phyloP scores from a whole-genome alignment of 1,284 basidiomycete genomes.

The Porogramme epimiltina region DNA sequence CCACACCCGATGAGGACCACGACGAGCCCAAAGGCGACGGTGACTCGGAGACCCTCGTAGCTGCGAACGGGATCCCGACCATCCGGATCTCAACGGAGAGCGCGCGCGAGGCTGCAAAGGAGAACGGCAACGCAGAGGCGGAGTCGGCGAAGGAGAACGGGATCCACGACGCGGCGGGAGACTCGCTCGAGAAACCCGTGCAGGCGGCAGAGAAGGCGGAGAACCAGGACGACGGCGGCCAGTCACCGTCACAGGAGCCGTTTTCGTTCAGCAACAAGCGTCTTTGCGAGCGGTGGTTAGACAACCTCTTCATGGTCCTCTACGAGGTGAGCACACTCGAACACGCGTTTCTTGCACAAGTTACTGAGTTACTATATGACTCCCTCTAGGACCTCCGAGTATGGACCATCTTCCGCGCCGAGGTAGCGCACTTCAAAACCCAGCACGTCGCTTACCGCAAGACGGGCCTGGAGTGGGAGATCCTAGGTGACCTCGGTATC shows the following conservation, averaged over 20 bases:
- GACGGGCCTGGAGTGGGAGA: slow-evolving; percentile 98
- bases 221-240: slow-evolving; percentile 40
- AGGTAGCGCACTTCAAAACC: slow-evolving; percentile 98
- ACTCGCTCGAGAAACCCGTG: slow-evolving; percentile 59
- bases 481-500: slow-evolving; percentile 91
- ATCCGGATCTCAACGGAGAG: slow-evolving; percentile 90
- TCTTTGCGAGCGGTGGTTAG: slow-evolving; percentile 96
- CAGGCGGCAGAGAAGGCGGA: slow-evolving; percentile 53
- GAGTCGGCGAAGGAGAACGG: slow-evolving; percentile 24
- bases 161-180: slow-evolving; percentile 23
- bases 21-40: slow-evolving; percentile 19
- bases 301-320: slow-evolving; percentile 98
- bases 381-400: slow-evolving; percentile 98
- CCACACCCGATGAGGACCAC: slow-evolving; percentile 17
- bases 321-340: slow-evolving; percentile 74
- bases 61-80: slow-evolving; percentile 65
- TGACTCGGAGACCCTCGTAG: slow-evolving; percentile 27
- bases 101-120: slow-evolving; percentile 33
- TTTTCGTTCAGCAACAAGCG: slow-evolving; percentile 97
- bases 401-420: slow-evolving; percentile 99
- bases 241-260: slow-evolving; percentile 50
- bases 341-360: slow-evolving; percentile 32
- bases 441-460: slow-evolving; percentile 97
- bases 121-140: neutral
- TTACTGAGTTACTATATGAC: too few species aligned